Conservation (phyloP, 169 alveolate genomes). For the Eimeria brunetti region DNA sequence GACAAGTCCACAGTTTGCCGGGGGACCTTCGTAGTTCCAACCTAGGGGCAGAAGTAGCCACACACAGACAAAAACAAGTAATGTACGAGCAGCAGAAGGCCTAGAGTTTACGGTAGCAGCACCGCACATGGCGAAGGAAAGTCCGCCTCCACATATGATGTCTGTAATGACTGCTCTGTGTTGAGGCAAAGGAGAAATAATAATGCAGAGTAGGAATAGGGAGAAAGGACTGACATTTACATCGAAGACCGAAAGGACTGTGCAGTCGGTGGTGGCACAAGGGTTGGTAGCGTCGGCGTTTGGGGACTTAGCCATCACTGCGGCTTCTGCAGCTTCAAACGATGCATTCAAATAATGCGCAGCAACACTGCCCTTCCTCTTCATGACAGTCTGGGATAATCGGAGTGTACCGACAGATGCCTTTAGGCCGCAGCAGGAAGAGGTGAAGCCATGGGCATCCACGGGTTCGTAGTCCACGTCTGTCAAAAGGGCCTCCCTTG, state of each 20-base stretch:
- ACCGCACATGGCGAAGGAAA: neutral
- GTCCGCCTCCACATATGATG: neutral
- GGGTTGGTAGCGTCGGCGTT: slow-evolving; percentile 1
- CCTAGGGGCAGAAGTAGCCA: slow-evolving; percentile 3
- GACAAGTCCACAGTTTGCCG: slow-evolving; percentile 9
- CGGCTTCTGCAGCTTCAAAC: slow-evolving; percentile 54
- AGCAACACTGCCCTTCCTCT: slow-evolving; percentile 4
- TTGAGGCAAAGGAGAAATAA: neutral
- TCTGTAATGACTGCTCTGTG: too few species aligned
- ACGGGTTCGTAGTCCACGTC: slow-evolving; percentile 72
- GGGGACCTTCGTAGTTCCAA: slow-evolving; percentile 41
- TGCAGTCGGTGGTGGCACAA: slow-evolving; percentile 55
- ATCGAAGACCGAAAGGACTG: slow-evolving; percentile 50
- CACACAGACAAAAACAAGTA: neutral
- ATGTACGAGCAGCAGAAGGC: too few species aligned
- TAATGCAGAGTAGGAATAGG: neutral
- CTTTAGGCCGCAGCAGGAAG: slow-evolving; percentile 59
- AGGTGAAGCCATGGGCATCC: slow-evolving; percentile 67
- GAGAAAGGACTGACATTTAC: slow-evolving; percentile 2
- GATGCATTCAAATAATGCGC: neutral
- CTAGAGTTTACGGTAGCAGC: neutral
- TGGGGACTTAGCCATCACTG: slow-evolving; percentile 65
- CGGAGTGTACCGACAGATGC: slow-evolving; percentile 32
- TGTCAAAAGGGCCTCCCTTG: slow-evolving; percentile 23
- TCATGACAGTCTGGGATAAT: neutral